A percentile compares a stretch with the other conserved stretches of the same genome.
Conservation (phyloP, 208 protist genomes). For the Leishmania aethiopica region DNA sequence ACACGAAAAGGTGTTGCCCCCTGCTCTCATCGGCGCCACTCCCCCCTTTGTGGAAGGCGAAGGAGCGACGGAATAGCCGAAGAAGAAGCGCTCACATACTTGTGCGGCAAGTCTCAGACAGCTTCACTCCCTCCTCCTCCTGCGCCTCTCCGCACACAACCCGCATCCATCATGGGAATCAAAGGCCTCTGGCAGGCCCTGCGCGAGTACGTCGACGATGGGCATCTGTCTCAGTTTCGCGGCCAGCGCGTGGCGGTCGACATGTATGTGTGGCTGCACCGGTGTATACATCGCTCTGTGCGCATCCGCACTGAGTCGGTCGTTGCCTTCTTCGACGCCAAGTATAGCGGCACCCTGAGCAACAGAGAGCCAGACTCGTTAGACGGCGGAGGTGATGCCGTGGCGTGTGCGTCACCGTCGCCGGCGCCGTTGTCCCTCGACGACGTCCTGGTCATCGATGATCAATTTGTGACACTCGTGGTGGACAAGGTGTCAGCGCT, state of each 20-base stretch:
- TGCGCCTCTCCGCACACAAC: background rate
- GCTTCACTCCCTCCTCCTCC: background rate
- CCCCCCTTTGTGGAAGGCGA: background rate
- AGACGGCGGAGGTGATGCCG: background rate
- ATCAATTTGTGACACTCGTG: constrained; percentile 40
- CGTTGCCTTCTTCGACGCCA: constrained; percentile 30
- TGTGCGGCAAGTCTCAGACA: background rate
- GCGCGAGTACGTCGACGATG: constrained; percentile 67
- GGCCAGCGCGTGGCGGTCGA: constrained; percentile 80
- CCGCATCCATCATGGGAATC: constrained; percentile 64
- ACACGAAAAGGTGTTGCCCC: background rate
- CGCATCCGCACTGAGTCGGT: constrained; percentile 35
- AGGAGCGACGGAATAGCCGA: background rate
- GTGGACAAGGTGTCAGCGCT: constrained; percentile 46
- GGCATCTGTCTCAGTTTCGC: constrained; percentile 77
- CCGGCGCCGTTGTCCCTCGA: constrained; percentile 27
- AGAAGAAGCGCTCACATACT: background rate
- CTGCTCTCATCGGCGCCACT: background rate
- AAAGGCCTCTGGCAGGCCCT: constrained; percentile 86
- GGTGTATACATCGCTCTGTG: constrained; percentile 49
- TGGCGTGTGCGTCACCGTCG: background rate
- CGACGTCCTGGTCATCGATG: constrained; percentile 35
- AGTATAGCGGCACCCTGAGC: constrained; percentile 10
- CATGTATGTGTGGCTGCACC: constrained; percentile 92
- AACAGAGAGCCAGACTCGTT: background rate